These are phyloP conservation scores for Backusella psychrophila DNA, from an alignment of 192 early-diverging fungal species.

Conservation along the genomic window DNA sequence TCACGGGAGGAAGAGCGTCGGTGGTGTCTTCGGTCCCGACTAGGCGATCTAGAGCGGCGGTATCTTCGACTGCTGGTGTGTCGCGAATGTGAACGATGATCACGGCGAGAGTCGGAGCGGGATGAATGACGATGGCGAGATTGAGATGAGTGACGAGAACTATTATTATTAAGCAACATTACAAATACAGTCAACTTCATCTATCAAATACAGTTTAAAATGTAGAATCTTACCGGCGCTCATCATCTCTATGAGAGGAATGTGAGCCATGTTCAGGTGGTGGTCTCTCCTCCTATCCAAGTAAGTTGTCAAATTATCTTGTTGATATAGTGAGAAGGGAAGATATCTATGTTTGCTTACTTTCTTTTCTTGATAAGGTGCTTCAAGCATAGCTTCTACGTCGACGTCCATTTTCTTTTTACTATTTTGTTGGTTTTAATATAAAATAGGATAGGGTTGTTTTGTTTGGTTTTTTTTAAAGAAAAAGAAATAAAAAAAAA, in stretches of 20 bases:
- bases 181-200: not conserved
- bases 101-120: constrained; percentile 36
- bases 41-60: constrained; percentile 41
- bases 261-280: not conserved
- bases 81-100: constrained; percentile 43
- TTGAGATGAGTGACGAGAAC: not conserved
- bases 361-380: constrained; percentile 56
- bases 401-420: constrained; percentile 40
- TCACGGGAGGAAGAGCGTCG: constrained; percentile 22
- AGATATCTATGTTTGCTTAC: not conserved
- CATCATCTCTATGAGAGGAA: constrained; percentile 12
- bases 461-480: not conserved
- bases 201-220: not conserved
- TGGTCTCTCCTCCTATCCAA: not conserved
- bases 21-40: constrained; percentile 33
- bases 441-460: not conserved
- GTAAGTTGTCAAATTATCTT: not conserved
- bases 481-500: not conserved
- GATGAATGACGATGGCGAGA: constrained; percentile 31
- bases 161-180: constrained; percentile 3
- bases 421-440: not conserved
- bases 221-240: not conserved
- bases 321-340: not conserved
- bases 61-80: constrained; percentile 38
- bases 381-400: constrained; percentile 62